Percentiles rank a stretch among this genome's conserved stretches.
These are phyloP conservation scores for Cudoniella acicularis DNA, from an alignment of 495 filamentous ascomycete genomes.

Conservation along the genomic window DNA sequence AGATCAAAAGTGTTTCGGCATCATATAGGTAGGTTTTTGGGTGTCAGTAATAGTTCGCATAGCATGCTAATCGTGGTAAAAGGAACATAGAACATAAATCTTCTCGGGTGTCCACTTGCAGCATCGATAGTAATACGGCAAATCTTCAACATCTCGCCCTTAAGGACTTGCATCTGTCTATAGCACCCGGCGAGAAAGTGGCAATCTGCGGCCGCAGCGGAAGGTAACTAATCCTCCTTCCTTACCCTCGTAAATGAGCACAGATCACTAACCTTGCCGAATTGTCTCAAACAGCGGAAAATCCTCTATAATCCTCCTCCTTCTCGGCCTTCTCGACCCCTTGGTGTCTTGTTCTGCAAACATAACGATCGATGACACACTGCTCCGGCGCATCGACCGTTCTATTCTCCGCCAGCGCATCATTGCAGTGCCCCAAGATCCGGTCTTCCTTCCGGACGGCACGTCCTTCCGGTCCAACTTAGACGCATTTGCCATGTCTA, in stretches of 20 bases:
- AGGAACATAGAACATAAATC: conserved; percentile 6
- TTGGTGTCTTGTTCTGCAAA: conserved; percentile 5
- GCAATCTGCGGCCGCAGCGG: conserved; percentile 12
- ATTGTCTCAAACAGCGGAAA: too few species aligned
- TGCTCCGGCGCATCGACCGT: conserved; percentile 28
- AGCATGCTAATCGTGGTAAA: too few species aligned
- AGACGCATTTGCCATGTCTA: neutral
- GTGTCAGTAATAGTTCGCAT: too few species aligned
- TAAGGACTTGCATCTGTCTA: conserved; percentile 14
- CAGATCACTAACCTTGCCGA: too few species aligned
- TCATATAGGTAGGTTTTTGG: conserved; percentile 50
- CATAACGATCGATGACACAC: conserved; percentile 24
- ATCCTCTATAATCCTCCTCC: conserved; percentile 28
- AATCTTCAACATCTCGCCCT: neutral
- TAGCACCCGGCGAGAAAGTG: conserved; percentile 22
- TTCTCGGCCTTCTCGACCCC: conserved; percentile 35
- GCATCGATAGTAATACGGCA: neutral
- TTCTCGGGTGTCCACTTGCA: neutral
- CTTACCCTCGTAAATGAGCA: too few species aligned
- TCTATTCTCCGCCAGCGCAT: conserved; percentile 23
- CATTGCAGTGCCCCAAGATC: conserved; percentile 39
- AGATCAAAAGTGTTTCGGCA: conserved; percentile 43
- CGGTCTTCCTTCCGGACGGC: conserved; percentile 32
- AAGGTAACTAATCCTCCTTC: too few species aligned
- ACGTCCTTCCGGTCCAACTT: conserved; percentile 23